Conservation (phyloP, 2,329 filamentous ascomycete genomes). For the Clarireedia sp. region DNA sequence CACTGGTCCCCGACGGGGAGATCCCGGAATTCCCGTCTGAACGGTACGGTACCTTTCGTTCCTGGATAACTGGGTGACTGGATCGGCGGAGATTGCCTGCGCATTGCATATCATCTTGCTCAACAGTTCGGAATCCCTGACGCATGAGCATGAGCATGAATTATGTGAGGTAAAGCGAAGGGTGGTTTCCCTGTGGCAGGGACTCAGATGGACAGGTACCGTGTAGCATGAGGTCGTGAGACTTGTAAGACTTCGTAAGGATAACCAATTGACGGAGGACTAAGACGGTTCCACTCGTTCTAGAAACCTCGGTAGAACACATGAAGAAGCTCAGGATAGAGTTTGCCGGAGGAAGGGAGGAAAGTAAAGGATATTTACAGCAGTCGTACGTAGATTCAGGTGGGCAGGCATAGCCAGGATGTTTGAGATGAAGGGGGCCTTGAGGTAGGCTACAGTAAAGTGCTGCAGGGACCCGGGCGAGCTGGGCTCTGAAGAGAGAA, state of each 20-base stretch:
- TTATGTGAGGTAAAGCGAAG: no score
- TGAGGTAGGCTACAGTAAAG: neutral
- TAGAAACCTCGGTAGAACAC: slow-evolving; percentile 11
- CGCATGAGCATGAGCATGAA: neutral
- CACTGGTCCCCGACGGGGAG: neutral
- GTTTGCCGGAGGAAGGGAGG: slow-evolving; percentile 1
- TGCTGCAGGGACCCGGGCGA: slow-evolving; percentile 7
- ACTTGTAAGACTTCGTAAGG: slow-evolving; percentile 3
- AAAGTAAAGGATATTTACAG: neutral
- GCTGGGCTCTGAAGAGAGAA: neutral
- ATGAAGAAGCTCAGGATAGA: slow-evolving; percentile 4
- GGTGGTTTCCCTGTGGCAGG: no score
- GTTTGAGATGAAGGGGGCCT: slow-evolving; percentile 7
- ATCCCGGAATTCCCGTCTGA: slow-evolving; percentile 1
- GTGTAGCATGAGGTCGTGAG: neutral
- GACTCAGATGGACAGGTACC: neutral
- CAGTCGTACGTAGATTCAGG: neutral
- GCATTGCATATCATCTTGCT: slow-evolving; percentile 3
- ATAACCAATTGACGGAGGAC: neutral
- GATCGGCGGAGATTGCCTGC: slow-evolving; percentile 7
- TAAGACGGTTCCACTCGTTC: slow-evolving; percentile 4
- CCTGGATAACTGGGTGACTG: neutral
- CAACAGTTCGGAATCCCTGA: slow-evolving; percentile 5
- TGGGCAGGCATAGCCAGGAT: neutral
- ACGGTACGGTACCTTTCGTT: slow-evolving; percentile 4